Percentiles rank a stretch among this genome's conserved stretches.
These are phyloP conservation scores for Durio zibethinus DNA, from an alignment of 345 rosid genomes.

Conservation along the genomic window DNA sequence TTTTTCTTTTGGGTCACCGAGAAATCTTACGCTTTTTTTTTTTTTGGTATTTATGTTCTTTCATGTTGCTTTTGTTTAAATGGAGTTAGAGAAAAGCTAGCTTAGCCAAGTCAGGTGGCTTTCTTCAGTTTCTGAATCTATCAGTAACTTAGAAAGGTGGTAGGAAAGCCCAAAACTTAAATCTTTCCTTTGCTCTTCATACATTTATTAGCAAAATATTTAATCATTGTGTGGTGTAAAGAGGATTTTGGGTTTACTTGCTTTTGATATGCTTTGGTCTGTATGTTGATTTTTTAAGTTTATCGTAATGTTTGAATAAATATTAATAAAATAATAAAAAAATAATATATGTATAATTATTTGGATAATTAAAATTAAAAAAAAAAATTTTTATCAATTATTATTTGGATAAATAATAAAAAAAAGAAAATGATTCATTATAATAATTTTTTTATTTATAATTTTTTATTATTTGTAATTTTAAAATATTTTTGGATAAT, in stretches of 20 bases:
- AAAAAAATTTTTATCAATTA: too few relatives aligned
- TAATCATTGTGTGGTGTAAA: neutral
- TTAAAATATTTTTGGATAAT: too few relatives aligned
- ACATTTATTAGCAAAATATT: too few relatives aligned
- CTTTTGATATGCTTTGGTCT: neutral
- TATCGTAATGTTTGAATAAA: too few relatives aligned
- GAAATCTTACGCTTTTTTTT: neutral
- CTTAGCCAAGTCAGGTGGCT: neutral
- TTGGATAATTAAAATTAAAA: too few relatives aligned
- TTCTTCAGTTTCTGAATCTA: conserved; percentile 3
- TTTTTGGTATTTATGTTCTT: neutral
- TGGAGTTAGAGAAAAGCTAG: neutral
- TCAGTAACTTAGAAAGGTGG: neutral
- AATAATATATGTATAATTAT: too few relatives aligned
- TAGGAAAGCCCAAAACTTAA: neutral
- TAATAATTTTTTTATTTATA: too few relatives aligned
- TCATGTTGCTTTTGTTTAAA: neutral
- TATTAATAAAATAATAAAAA: too few relatives aligned
- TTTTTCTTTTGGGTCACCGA: neutral
- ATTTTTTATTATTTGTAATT: too few relatives aligned
- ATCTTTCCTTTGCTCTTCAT: too few relatives aligned
- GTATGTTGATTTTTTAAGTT: neutral
- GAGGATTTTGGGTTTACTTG: neutral
- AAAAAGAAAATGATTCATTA: too few relatives aligned
- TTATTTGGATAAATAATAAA: too few relatives aligned